Evolutionary conservation across 1,139 yeast genomes (phyloP).

Genomic region (Scheffersomyces quercinus): DNA sequence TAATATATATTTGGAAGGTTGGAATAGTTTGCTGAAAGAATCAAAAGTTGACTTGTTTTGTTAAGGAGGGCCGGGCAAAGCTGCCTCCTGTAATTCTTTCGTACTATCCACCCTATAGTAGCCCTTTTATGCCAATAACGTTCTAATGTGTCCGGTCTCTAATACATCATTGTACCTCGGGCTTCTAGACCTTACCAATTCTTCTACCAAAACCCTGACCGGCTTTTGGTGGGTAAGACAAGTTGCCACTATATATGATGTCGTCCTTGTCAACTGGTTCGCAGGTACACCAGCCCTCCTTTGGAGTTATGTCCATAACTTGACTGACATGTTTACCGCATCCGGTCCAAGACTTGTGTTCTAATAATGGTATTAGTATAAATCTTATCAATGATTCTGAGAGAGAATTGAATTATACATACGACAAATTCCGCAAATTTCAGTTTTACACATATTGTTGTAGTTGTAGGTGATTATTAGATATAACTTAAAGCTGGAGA

Average conservation of each 20-base stretch:
- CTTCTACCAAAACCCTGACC: conserved; percentile 43
- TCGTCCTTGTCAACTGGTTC: conserved; percentile 23
- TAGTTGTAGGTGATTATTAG: background rate
- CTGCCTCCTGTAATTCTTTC: too few relatives aligned
- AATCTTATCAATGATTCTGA: conserved; percentile 10
- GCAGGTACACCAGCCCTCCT: conserved; percentile 43
- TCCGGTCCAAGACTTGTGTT: conserved; percentile 45
- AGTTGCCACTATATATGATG: conserved; percentile 10
- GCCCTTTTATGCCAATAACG: too few relatives aligned
- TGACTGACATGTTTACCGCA: conserved; percentile 36
- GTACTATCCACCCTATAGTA: too few relatives aligned
- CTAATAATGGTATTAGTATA: conserved; percentile 15
- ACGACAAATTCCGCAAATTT: conserved; percentile 40
- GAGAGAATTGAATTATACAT: conserved; percentile 17
- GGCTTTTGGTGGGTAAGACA: conserved; percentile 43
- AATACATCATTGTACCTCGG: background rate
- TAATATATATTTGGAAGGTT: too few relatives aligned
- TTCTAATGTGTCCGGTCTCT: too few relatives aligned
- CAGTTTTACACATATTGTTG: conserved; percentile 33
- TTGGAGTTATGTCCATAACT: conserved; percentile 38
- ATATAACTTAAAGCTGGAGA: too few relatives aligned
- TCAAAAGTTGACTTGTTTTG: too few relatives aligned
- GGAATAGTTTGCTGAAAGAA: too few relatives aligned
- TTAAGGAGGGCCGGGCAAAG: too few relatives aligned
- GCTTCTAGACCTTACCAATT: background rate